phyloP scores from a whole-genome alignment of 139 green algal genomes.

The Yamagishiella unicocca region DNA sequence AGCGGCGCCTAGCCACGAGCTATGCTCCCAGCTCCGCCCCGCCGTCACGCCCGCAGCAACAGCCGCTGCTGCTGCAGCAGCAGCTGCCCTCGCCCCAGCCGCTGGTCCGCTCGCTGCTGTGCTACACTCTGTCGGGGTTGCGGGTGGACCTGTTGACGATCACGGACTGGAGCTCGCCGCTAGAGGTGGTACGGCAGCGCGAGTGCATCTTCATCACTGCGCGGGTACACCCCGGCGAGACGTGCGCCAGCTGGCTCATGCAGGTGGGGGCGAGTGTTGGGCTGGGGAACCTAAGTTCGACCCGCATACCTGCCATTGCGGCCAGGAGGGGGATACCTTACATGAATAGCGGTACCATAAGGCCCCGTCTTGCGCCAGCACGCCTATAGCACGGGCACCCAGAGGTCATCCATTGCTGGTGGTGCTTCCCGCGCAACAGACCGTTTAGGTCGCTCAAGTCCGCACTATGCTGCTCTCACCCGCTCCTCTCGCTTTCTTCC shows the following conservation, averaged over 20 bases:
- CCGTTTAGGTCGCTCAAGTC: no score
- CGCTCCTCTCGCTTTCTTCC: background rate
- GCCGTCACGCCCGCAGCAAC: background rate
- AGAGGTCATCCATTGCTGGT: no score
- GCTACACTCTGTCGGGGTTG: slow-evolving; percentile 60
- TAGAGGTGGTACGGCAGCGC: slow-evolving; percentile 50
- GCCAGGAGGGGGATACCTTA: background rate
- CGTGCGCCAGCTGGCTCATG: slow-evolving; percentile 83
- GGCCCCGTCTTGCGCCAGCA: no score
- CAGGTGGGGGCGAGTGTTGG: slow-evolving; percentile 44
- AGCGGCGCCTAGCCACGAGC: slow-evolving; percentile 28
- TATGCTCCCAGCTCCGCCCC: background rate
- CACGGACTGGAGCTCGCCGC: slow-evolving; percentile 60
- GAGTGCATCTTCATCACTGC: slow-evolving; percentile 69
- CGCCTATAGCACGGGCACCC: no score
- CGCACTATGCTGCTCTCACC: no score
- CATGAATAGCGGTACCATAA: no score
- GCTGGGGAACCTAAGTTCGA: background rate
- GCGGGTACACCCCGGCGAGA: slow-evolving; percentile 85
- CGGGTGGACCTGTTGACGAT: slow-evolving; percentile 67
- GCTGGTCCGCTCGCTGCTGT: slow-evolving; percentile 64
- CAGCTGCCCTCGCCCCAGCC: background rate
- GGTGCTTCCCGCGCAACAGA: no score
- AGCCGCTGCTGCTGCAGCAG: background rate
- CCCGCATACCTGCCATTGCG: no score